Evolutionary conservation across 2,329 filamentous ascomycete genomes (phyloP).

Genomic region (Chaetomiaceae sp.): DNA sequence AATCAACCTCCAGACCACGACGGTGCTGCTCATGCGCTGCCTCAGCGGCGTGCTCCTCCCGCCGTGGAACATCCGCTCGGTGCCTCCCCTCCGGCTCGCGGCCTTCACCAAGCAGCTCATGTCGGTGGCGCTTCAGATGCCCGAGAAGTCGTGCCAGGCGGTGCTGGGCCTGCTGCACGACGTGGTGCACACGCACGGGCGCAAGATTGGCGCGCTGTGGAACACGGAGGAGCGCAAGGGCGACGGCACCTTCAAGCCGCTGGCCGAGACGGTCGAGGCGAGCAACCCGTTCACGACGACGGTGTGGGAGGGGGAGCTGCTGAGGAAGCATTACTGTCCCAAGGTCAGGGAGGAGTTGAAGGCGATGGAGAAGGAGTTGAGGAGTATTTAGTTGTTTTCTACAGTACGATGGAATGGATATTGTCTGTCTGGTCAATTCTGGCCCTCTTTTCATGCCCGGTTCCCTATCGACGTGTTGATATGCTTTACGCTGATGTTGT

Average conservation of each 20-base stretch:
- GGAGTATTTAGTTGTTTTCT: constrained; percentile 6
- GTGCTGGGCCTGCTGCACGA: constrained; percentile 73
- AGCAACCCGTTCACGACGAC: constrained; percentile 89
- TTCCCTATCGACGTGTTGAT: no score
- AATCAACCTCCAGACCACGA: constrained; percentile 92
- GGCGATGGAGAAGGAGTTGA: constrained; percentile 63
- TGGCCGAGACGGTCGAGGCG: constrained; percentile 69
- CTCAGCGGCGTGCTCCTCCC: constrained; percentile 79
- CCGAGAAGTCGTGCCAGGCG: constrained; percentile 82
- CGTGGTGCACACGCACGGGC: constrained; percentile 74
- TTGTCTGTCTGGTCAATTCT: no score
- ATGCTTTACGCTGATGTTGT: no score
- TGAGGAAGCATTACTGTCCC: constrained; percentile 81
- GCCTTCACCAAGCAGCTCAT: constrained; percentile 91
- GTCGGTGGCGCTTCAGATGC: constrained; percentile 75
- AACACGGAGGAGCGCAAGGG: constrained; percentile 90
- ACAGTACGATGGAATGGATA: neutral
- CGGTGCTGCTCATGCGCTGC: constrained; percentile 83
- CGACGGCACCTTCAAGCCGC: constrained; percentile 77
- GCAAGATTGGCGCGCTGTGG: constrained; percentile 83
- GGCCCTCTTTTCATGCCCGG: no score
- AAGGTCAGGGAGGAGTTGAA: constrained; percentile 73
- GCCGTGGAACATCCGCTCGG: constrained; percentile 63
- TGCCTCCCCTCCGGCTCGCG: constrained; percentile 80
- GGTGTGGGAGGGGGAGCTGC: constrained; percentile 87